Evolutionary conservation across 352 stramenopile genomes (phyloP), one percentile per base, ranked within the genome.

Genomic region (Globisporangium canariense): DNA sequence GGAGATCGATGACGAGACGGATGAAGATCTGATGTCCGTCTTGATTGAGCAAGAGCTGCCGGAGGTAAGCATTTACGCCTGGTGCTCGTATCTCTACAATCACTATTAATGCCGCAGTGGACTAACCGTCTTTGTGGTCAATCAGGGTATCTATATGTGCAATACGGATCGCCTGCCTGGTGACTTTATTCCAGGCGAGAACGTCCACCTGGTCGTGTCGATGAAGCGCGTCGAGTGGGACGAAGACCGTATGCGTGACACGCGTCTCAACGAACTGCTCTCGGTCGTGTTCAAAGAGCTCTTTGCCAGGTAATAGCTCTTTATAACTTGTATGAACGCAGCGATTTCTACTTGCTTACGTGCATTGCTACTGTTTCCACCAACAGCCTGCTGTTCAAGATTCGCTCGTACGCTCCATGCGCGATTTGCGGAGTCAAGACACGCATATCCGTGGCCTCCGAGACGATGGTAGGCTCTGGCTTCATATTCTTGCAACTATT

Each of bases 1-100:
- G 25, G 88, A 97, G 60, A 94, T 97, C 41, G 91, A 97, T 58
- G 91, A 97, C 62, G 91, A 97, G 73, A 96, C 89, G 0, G 90
- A 97, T 57, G 91, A 97, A 81, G 90, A 97, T 60, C 66, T 96
- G 5, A 95, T 97, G 88, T 95, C 91, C 3, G 90, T 96, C 3
- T 60, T 97, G 7, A 75, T 97, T 7, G 88, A 97, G 64, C 87
- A 97, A 55, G 83, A 91, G 52, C 66, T 95, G 4, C 84, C 88
- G 9, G 88, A 92, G 73, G 81, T 87, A 28, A 28, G 2, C 25
- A 28, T 28, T 28, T 28, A 28, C 25, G 25, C 25, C 25, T 28
- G 25, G 1, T 28, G 25, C 25, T 28, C 25, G 25, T 28, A 28
- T 28, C 25, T 28, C 25, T 28, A 28, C 25, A 28, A 28, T 28